Conservation (phyloP, 148 eudicot species). For the Nyssa sinensis region DNA sequence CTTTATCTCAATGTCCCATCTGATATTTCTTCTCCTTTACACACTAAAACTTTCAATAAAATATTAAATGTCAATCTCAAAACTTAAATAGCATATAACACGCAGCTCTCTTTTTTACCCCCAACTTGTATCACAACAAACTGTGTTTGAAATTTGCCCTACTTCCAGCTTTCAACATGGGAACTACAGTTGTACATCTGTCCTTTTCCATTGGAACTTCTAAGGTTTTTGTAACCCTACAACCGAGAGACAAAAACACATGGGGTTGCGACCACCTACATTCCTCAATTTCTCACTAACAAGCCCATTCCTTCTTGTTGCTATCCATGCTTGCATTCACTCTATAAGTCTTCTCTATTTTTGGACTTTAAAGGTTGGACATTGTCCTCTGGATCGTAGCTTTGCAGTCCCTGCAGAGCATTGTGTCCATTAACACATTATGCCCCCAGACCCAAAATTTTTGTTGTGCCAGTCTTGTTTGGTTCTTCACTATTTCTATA, state of each 20-base stretch:
- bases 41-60: conserved; percentile 12
- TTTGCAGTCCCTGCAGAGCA: neutral
- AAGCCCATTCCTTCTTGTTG: conserved; percentile 31
- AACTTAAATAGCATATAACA: conserved; percentile 16
- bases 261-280: conserved; percentile 23
- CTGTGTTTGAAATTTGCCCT: conserved; percentile 9
- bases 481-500: neutral
- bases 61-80: conserved; percentile 8
- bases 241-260: conserved; percentile 22
- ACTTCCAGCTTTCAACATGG: conserved; percentile 20
- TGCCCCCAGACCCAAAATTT: neutral
- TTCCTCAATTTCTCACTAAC: conserved; percentile 18
- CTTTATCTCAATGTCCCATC: conserved; percentile 34
- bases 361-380: neutral
- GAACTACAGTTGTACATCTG: conserved; percentile 18
- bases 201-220: conserved; percentile 21
- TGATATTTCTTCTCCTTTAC: conserved; percentile 36
- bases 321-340: neutral
- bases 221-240: neutral
- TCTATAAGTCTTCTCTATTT: neutral
- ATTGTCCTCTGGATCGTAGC: conserved; percentile 1
- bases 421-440: neutral
- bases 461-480: neutral
- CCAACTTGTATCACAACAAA: conserved; percentile 16
- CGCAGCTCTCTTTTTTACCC: conserved; percentile 3